Evolutionary conservation across 2,329 filamentous ascomycete genomes (phyloP), one percentile per base, ranked within the genome.

Genomic region (Phoma sp.): DNA sequence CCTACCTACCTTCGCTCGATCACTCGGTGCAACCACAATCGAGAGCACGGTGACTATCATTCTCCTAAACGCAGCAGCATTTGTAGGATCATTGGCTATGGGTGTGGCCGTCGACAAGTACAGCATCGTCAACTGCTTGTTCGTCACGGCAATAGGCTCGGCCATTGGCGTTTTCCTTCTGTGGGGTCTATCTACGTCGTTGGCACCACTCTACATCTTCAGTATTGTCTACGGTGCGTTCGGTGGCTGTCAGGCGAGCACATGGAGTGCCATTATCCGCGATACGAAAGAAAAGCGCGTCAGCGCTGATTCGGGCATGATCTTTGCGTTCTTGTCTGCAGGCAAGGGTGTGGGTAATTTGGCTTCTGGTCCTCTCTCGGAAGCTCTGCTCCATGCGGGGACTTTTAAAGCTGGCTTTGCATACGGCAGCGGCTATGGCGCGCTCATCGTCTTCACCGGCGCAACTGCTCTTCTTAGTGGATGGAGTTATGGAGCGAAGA

Each of bases 281-380:
- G 74, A 80, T 32, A 76, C 80, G 3, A 69, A 73, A 45, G 65
- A 70, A 35, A 73, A 70, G 40, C 70, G 76, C 15, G 57, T 52
- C 31, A 61, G 64, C 10, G 69, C 70, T n/a, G 81, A 84, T 38
- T 70, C 78, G 3, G 78, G 80, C 0, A 78, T 84, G 58, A 74
- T 83, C 1, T 81, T 84, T 52, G 77, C 76, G 0, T 74, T 79
- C 13, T 70, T 84, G 48, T 76, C 77, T 9, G 78, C 78, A 8
- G 81, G 81, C 0, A 79, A 81, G 39, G 82, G 82, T 0, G 74
- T 84, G 19, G 82, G 82, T 3, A 81, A 79, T 64, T 69, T 85
- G 9, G 75, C 79, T 9, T 78, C 76, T 55, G 82, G 82, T 3
- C 82, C 82, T 0, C 65, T 84, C 37, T 83, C 81, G 43, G 81